These are phyloP conservation scores for Gastrolobium bilobum DNA, from an alignment of 306 rosid genomes.

Conservation along the genomic window DNA sequence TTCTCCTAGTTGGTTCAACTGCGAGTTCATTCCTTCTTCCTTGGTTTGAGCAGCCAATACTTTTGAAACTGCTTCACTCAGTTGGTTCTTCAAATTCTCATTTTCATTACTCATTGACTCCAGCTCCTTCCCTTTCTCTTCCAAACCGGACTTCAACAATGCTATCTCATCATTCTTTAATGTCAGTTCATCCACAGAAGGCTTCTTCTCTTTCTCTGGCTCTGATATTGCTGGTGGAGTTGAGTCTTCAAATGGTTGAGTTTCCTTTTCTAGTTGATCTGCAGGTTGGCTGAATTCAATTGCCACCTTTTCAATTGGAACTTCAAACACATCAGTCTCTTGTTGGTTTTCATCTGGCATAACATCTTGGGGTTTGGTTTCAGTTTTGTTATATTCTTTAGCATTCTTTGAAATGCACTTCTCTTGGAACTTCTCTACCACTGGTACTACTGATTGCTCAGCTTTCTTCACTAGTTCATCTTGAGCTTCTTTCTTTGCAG, in stretches of 20 bases:
- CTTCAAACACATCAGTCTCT: slow-evolving; percentile 90
- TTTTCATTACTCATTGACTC: slow-evolving; percentile 55
- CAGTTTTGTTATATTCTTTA: slow-evolving; percentile 52
- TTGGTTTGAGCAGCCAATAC: slow-evolving; percentile 58
- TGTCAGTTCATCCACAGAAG: slow-evolving; percentile 54
- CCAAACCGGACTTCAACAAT: slow-evolving; percentile 59
- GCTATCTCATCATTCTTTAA: slow-evolving; percentile 62
- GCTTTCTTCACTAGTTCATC: slow-evolving; percentile 73
- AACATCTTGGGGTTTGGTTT: slow-evolving; percentile 45
- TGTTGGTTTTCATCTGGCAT: slow-evolving; percentile 52
- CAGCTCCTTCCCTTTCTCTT: slow-evolving; percentile 64
- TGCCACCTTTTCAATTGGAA: slow-evolving; percentile 65
- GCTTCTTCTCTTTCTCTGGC: slow-evolving; percentile 59
- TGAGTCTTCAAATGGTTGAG: slow-evolving; percentile 51
- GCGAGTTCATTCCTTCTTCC: slow-evolving; percentile 60
- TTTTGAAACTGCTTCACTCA: slow-evolving; percentile 59
- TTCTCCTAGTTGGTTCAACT: slow-evolving; percentile 57
- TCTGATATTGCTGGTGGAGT: slow-evolving; percentile 45
- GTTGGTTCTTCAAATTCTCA: slow-evolving; percentile 63
- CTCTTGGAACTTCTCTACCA: slow-evolving; percentile 52
- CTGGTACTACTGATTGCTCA: slow-evolving; percentile 52
- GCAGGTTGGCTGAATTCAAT: slow-evolving; percentile 51
- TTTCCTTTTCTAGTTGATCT: slow-evolving; percentile 54
- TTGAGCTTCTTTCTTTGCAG: slow-evolving; percentile 86
- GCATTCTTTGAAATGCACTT: slow-evolving; percentile 49